Evolutionary conservation across 352 stramenopile species (phyloP).

Genomic region (Globisporangium lucens): DNA sequence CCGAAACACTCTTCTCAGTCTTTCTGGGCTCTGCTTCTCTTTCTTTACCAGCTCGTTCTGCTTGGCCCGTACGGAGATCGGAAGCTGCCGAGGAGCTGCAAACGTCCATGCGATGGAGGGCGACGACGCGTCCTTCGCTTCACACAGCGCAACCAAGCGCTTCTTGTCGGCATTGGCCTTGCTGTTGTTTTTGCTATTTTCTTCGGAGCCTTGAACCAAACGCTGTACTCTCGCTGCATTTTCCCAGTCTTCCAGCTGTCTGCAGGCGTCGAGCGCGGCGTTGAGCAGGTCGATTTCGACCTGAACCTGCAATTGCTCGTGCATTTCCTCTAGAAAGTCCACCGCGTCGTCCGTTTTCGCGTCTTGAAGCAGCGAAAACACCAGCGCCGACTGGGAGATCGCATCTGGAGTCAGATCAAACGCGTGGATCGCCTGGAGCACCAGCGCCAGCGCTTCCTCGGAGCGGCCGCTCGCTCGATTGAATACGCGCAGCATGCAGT

Average conservation of each 20-base stretch:
- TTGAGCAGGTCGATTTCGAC: slow-evolving; percentile 24
- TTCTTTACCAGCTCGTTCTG: slow-evolving; percentile 14
- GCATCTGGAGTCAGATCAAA: slow-evolving; percentile 37
- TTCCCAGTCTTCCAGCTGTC: slow-evolving; percentile 38
- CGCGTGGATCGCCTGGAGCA: slow-evolving; percentile 21
- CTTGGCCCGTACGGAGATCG: slow-evolving; percentile 14
- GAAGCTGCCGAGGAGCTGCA: background rate
- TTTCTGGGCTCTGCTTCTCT: slow-evolving; percentile 7
- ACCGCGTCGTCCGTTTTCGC: slow-evolving; percentile 23
- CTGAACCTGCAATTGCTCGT: background rate
- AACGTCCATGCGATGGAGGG: slow-evolving; percentile 15
- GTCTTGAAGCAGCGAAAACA: slow-evolving; percentile 44
- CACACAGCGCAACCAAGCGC: slow-evolving; percentile 7
- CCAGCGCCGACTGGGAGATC: slow-evolving; percentile 43
- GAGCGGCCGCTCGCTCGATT: slow-evolving; percentile 31
- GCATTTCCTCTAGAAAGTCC: slow-evolving; percentile 24
- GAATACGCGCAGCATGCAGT: slow-evolving; percentile 68
- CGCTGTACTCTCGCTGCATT: slow-evolving; percentile 18
- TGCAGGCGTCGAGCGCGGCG: slow-evolving; percentile 48
- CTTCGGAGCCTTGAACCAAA: background rate
- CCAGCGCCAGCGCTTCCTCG: slow-evolving; percentile 30
- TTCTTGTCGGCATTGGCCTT: background rate
- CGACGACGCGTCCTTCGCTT: slow-evolving; percentile 6
- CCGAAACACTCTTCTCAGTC: background rate
- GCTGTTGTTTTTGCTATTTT: slow-evolving; percentile 1